Percentiles rank a stretch among this genome's conserved stretches.
These are phyloP conservation scores for Neurospora intermedia DNA, from an alignment of 495 filamentous ascomycete species.

Conservation along the genomic window DNA sequence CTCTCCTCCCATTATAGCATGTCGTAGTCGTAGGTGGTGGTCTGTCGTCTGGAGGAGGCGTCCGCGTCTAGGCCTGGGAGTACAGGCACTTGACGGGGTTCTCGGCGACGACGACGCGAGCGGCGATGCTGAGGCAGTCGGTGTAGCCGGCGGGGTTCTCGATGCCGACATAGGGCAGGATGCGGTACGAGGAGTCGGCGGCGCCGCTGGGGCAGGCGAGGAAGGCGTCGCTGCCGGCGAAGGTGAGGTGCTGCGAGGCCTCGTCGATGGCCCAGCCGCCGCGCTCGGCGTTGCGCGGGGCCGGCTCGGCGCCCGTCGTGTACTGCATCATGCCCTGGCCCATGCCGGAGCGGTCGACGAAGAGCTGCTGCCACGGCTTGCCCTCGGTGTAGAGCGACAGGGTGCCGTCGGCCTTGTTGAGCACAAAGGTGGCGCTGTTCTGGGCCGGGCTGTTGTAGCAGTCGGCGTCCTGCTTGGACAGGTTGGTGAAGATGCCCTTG, in stretches of 20 bases:
- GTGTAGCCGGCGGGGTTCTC: constrained; percentile 34
- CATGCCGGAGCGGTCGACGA: constrained; percentile 45
- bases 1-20: not conserved
- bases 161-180: constrained; percentile 35
- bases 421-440: constrained; percentile 37
- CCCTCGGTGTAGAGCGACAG: constrained; percentile 35
- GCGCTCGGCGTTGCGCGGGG: constrained; percentile 30
- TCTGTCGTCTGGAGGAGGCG: not conserved
- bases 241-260: no score
- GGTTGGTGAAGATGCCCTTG: constrained; percentile 34
- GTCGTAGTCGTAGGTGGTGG: not conserved
- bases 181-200: constrained; percentile 28
- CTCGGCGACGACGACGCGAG: constrained; percentile 16
- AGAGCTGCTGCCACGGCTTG: constrained; percentile 35
- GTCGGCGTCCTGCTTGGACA: constrained; percentile 31
- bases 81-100: constrained; percentile 23
- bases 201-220: no score
- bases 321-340: constrained; percentile 43
- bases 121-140: constrained; percentile 34
- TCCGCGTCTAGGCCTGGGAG: not conserved
- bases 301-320: constrained; percentile 28
- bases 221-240: no score
- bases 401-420: constrained; percentile 26
- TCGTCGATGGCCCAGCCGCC: no score
- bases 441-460: constrained; percentile 28